phyloP scores from a whole-genome alignment of 2,329 filamentous ascomycete species.

The Leptoxyphium fumago region DNA sequence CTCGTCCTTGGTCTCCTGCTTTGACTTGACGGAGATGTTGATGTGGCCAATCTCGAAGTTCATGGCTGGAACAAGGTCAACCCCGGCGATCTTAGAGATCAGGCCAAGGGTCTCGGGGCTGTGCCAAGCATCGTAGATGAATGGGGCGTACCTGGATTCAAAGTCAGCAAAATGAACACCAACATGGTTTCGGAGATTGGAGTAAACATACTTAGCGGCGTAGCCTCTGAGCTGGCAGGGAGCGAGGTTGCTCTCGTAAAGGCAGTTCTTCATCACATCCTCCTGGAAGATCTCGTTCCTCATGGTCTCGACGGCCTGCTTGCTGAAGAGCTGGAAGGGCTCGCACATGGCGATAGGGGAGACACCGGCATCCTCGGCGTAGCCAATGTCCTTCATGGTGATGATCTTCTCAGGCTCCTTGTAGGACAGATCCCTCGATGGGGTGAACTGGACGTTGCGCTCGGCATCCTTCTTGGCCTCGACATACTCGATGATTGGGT shows the following conservation, averaged over 20 bases:
- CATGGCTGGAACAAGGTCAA: slow-evolving; percentile 43
- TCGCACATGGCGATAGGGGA: slow-evolving; percentile 50
- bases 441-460: slow-evolving; percentile 31
- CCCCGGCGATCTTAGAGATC: slow-evolving; percentile 41
- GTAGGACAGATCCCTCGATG: slow-evolving; percentile 41
- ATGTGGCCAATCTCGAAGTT: slow-evolving; percentile 46
- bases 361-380: slow-evolving; percentile 36
- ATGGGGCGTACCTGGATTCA: slow-evolving; percentile 42
- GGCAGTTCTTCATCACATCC: slow-evolving; percentile 41
- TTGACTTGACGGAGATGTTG: slow-evolving; percentile 37
- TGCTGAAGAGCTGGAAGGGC: slow-evolving; percentile 48
- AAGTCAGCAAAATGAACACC: neutral
- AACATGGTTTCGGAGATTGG: neutral
- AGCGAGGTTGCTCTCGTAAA: slow-evolving; percentile 44
- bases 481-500: slow-evolving; percentile 20
- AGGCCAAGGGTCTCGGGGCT: slow-evolving; percentile 38
- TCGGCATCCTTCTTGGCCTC: slow-evolving; percentile 6
- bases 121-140: slow-evolving; percentile 49
- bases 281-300: slow-evolving; percentile 44
- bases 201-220: slow-evolving; percentile 37
- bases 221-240: slow-evolving; percentile 41
- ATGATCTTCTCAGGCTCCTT: slow-evolving; percentile 36
- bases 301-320: slow-evolving; percentile 47
- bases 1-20: neutral
- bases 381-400: slow-evolving; percentile 48